Percentiles rank a stretch among this genome's conserved stretches.
Evolutionary conservation across 805 yeast species (phyloP).

Genomic region (Nakazawaea wickerhamii): DNA sequence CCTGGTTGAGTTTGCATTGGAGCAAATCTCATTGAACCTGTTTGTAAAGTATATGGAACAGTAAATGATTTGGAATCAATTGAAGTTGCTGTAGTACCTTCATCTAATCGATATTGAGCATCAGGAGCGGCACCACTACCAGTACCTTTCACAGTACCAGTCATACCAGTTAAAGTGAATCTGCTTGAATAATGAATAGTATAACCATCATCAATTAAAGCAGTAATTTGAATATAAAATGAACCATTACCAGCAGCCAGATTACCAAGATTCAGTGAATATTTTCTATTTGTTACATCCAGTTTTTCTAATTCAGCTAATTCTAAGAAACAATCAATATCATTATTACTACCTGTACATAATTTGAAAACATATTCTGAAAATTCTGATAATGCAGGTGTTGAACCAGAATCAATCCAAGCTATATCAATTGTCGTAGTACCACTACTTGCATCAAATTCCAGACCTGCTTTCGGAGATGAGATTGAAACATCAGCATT

Average conservation of each 20-base stretch:
- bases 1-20: conserved; percentile 94
- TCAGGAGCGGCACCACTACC: conserved; percentile 44
- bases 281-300: conserved; percentile 28
- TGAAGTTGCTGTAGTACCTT: conserved; percentile 35
- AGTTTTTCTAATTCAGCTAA: conserved; percentile 25
- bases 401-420: conserved; percentile 54
- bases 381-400: conserved; percentile 41
- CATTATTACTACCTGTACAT: conserved; percentile 61
- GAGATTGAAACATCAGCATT: conserved; percentile 43
- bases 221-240: conserved; percentile 67
- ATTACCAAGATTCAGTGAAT: conserved; percentile 39
- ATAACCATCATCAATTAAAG: conserved; percentile 35
- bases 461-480: conserved; percentile 34
- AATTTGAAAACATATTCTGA: conserved; percentile 45
- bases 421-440: conserved; percentile 31
- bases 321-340: conserved; percentile 35
- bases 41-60: conserved; percentile 70
- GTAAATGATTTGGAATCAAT: conserved; percentile 50
- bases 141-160: conserved; percentile 51
- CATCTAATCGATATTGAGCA: conserved; percentile 27
- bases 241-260: conserved; percentile 54
- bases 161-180: conserved; percentile 64
- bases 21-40: conserved; percentile 75
- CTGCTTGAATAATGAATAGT: conserved; percentile 66
- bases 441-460: conserved; percentile 35